A percentile compares a stretch with the other conserved stretches of the same genome.
These are phyloP conservation scores for Amanita jacksonii DNA, from an alignment of 768 basidiomycete genomes.

Conservation along the genomic window DNA sequence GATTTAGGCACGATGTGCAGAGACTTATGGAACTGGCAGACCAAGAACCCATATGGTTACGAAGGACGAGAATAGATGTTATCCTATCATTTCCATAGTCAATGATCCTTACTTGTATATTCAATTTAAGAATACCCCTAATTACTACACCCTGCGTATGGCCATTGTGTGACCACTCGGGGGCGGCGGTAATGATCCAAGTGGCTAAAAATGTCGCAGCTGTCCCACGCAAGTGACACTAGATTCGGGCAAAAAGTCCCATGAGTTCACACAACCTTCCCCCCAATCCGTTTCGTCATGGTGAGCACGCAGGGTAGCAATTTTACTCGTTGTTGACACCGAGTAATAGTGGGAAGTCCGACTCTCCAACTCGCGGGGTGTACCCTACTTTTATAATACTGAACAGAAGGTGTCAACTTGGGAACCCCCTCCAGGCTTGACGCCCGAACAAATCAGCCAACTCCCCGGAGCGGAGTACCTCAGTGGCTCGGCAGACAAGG, in stretches of 20 bases:
- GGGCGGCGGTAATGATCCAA: too few species aligned
- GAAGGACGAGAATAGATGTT: too few species aligned
- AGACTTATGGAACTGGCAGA: conserved; percentile 99
- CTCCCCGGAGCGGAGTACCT: conserved; percentile 63
- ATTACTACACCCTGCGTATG: too few species aligned
- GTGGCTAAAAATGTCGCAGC: too few species aligned
- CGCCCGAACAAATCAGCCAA: conserved; percentile 44
- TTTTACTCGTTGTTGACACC: background rate
- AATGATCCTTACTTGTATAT: too few species aligned
- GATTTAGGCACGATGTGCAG: conserved; percentile 88
- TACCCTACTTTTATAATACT: conserved; percentile 86
- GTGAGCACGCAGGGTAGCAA: conserved; percentile 3
- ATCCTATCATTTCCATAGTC: too few species aligned
- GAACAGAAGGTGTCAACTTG: conserved; percentile 66
- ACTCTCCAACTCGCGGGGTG: conserved; percentile 63
- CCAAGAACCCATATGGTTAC: conserved; percentile 81
- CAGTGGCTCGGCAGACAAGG: conserved; percentile 9
- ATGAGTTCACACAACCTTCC: background rate
- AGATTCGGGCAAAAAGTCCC: background rate
- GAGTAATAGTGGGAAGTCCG: conserved; percentile 71
- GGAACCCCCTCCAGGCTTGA: conserved; percentile 60
- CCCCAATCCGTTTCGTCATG: conserved; percentile 8
- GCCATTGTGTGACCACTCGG: too few species aligned
- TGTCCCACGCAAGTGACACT: background rate
- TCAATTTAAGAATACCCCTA: too few species aligned